Percentiles rank a stretch among this genome's conserved stretches.
Evolutionary conservation across 495 filamentous ascomycete genomes (phyloP).

Genomic region (Jackrogersella multiformis): DNA sequence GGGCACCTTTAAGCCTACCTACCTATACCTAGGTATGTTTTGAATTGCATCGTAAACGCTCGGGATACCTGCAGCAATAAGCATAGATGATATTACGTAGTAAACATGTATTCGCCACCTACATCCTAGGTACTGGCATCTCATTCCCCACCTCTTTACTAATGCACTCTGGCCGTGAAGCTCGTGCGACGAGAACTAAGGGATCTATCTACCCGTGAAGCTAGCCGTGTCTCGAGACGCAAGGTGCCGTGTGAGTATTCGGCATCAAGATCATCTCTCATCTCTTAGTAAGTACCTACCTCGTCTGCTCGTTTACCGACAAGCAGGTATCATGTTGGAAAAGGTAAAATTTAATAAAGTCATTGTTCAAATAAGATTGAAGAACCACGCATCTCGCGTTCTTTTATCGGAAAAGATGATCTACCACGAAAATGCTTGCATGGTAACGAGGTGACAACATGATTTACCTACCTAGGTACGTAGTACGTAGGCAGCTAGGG

Average conservation of each 20-base stretch:
- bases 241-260: neutral
- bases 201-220: neutral
- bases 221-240: neutral
- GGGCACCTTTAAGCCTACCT: constrained; percentile 28
- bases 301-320: neutral
- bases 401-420: constrained; percentile 5
- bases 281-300: neutral
- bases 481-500: no score
- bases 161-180: constrained; percentile 23
- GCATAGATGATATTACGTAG: constrained; percentile 22
- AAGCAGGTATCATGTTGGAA: neutral
- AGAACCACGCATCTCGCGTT: constrained; percentile 2
- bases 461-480: no score
- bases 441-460: neutral
- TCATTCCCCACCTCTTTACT: constrained; percentile 27
- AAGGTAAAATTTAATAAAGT: neutral
- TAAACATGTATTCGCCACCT: constrained; percentile 18
- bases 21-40: constrained; percentile 22
- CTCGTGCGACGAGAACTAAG: constrained; percentile 18
- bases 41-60: constrained; percentile 27
- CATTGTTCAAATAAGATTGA: neutral
- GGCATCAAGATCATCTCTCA: constrained; percentile 2
- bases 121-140: constrained; percentile 23
- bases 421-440: neutral
- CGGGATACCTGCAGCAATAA: constrained; percentile 10